These are phyloP conservation scores for Westerdykella aurantiaca DNA, from an alignment of 2,329 filamentous ascomycete genomes.

Conservation along the genomic window DNA sequence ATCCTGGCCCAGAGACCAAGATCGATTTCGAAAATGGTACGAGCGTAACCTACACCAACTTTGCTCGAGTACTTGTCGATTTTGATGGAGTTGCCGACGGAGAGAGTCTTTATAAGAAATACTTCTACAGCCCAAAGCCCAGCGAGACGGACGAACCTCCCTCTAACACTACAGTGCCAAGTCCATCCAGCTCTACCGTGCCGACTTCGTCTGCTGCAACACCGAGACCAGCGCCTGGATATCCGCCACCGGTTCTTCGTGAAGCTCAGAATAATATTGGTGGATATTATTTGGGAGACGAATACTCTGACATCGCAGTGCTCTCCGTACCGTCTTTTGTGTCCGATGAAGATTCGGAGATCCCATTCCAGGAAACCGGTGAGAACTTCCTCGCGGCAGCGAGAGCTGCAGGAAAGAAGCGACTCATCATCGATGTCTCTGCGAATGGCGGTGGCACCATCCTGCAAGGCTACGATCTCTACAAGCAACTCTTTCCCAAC, in stretches of 20 bases:
- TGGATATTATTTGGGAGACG: conserved; percentile 44
- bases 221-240: conserved; percentile 38
- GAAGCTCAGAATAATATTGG: conserved; percentile 41
- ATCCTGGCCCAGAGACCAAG: conserved; percentile 41
- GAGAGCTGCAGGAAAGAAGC: conserved; percentile 50
- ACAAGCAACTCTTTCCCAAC: conserved; percentile 51
- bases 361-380: conserved; percentile 39
- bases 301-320: conserved; percentile 44
- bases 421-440: conserved; percentile 55
- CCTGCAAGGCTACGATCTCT: conserved; percentile 57
- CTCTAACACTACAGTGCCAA: neutral
- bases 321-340: conserved; percentile 42
- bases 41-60: conserved; percentile 38
- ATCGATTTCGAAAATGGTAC: conserved; percentile 45
- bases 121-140: conserved; percentile 25
- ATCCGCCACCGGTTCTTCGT: conserved; percentile 41
- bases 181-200: conserved; percentile 13
- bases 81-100: conserved; percentile 42
- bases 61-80: conserved; percentile 38
- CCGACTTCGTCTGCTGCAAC: conserved; percentile 15
- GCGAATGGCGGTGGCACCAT: conserved; percentile 57
- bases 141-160: conserved; percentile 6
- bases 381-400: conserved; percentile 40
- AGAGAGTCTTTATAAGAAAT: conserved; percentile 37
- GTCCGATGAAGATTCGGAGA: conserved; percentile 21